These are phyloP conservation scores for Tuber aestivum DNA, from an alignment of 495 filamentous ascomycete species.

Conservation along the genomic window DNA sequence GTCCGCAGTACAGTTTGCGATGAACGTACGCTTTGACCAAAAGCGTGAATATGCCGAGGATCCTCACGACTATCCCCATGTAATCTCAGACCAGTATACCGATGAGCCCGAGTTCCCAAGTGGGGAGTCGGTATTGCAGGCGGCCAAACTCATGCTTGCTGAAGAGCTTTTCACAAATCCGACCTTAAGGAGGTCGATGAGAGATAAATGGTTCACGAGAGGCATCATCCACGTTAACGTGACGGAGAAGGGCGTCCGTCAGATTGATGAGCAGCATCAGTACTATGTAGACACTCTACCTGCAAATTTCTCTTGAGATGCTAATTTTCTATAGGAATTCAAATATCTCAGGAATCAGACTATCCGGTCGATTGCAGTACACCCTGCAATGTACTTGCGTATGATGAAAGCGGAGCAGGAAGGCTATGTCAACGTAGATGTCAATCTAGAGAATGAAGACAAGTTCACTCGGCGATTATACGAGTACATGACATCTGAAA, in stretches of 20 bases:
- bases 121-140: conserved; percentile 64
- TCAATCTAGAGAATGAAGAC: conserved; percentile 67
- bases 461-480: conserved; percentile 68
- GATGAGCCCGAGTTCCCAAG: conserved; percentile 69
- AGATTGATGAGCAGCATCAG: conserved; percentile 90
- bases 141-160: conserved; percentile 78
- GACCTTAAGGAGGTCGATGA: conserved; percentile 79
- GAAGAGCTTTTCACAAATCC: conserved; percentile 87
- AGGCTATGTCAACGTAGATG: conserved; percentile 74
- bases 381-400: conserved; percentile 80
- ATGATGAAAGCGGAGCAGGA: conserved; percentile 97
- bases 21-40: conserved; percentile 72
- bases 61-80: conserved; percentile 64
- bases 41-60: conserved; percentile 79
- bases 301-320: neutral
- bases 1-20: conserved; percentile 75
- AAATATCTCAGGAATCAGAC: conserved; percentile 90
- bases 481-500: conserved; percentile 81
- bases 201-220: conserved; percentile 71
- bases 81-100: conserved; percentile 71
- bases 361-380: conserved; percentile 67
- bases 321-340: conserved; percentile 58
- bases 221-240: conserved; percentile 77
- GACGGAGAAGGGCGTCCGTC: conserved; percentile 88
- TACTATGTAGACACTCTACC: conserved; percentile 55